These are phyloP conservation scores for Hanseniaspora gamundiae DNA, from an alignment of 1,139 yeast genomes.

Conservation along the genomic window DNA sequence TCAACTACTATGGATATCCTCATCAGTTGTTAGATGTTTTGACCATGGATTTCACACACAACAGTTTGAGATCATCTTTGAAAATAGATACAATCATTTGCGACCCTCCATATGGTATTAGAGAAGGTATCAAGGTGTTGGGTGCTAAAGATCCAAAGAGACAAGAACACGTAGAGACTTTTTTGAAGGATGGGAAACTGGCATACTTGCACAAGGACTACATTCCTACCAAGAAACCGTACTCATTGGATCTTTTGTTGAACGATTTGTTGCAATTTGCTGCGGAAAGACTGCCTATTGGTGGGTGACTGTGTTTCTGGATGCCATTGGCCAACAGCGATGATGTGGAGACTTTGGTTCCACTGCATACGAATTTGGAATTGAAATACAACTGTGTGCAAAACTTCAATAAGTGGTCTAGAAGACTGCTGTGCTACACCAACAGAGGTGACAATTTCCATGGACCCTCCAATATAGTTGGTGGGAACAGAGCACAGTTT, in stretches of 20 bases:
- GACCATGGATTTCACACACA: conserved; percentile 92
- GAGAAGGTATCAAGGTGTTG: conserved; percentile 89
- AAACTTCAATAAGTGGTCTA: conserved; percentile 84
- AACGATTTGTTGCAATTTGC: conserved; percentile 70
- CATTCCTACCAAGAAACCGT: conserved; percentile 88
- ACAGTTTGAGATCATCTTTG: conserved; percentile 55
- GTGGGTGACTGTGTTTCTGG: conserved; percentile 88
- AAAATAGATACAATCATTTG: conserved; percentile 73
- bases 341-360: conserved; percentile 55
- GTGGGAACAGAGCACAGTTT: conserved; percentile 33
- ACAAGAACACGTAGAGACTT: conserved; percentile 43
- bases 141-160: conserved; percentile 60
- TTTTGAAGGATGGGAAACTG: conserved; percentile 56
- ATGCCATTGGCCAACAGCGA: conserved; percentile 96
- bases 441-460: conserved; percentile 46
- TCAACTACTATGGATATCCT: conserved; percentile 57
- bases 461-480: conserved; percentile 40
- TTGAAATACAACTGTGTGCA: conserved; percentile 70
- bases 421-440: conserved; percentile 71
- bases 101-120: conserved; percentile 96
- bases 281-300: conserved; percentile 53
- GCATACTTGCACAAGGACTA: conserved; percentile 74
- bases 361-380: conserved; percentile 64
- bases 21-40: conserved; percentile 57
- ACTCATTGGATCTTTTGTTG: conserved; percentile 61